Conservation (phyloP, 805 yeast species). For the Nakazawaea ambrosiae region DNA sequence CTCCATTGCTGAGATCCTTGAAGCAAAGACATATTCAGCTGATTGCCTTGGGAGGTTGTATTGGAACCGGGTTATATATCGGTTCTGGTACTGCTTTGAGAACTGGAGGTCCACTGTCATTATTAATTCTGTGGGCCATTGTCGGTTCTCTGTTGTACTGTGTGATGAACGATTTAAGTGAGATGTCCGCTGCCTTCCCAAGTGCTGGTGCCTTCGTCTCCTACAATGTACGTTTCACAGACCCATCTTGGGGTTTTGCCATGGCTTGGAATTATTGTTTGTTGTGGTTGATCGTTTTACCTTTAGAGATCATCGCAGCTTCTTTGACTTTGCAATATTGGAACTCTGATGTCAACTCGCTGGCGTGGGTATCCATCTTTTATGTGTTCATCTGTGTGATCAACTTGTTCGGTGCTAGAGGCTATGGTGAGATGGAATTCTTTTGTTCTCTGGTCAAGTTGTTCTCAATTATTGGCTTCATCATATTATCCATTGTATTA, state of each 20-base stretch:
- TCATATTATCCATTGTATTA: slow-evolving; percentile 50
- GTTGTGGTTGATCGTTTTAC: slow-evolving; percentile 59
- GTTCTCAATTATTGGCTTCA: slow-evolving; percentile 50
- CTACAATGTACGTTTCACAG: slow-evolving; percentile 48
- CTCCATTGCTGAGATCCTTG: slow-evolving; percentile 51
- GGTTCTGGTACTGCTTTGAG: slow-evolving; percentile 47
- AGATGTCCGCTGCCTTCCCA: slow-evolving; percentile 45
- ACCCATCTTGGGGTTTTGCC: slow-evolving; percentile 64
- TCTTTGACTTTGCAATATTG: slow-evolving; percentile 50
- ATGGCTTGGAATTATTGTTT: slow-evolving; percentile 67
- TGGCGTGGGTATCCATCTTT: slow-evolving; percentile 51
- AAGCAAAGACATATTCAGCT: slow-evolving; percentile 56
- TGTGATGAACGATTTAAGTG: slow-evolving; percentile 49
- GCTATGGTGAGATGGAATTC: slow-evolving; percentile 66
- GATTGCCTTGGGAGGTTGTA: slow-evolving; percentile 62
- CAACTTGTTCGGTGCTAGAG: slow-evolving; percentile 49
- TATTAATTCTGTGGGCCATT: slow-evolving; percentile 43
- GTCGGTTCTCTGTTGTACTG: slow-evolving; percentile 44
- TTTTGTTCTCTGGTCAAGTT: slow-evolving; percentile 52
- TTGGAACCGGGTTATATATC: slow-evolving; percentile 59
- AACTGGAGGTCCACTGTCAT: slow-evolving; percentile 52
- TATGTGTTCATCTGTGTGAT: slow-evolving; percentile 41
- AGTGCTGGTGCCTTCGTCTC: slow-evolving; percentile 50
- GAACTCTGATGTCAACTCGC: slow-evolving; percentile 42
- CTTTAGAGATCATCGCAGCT: slow-evolving; percentile 61